phyloP scores from a whole-genome alignment of 2,329 filamentous ascomycete genomes.

The Fusarium concolor region DNA sequence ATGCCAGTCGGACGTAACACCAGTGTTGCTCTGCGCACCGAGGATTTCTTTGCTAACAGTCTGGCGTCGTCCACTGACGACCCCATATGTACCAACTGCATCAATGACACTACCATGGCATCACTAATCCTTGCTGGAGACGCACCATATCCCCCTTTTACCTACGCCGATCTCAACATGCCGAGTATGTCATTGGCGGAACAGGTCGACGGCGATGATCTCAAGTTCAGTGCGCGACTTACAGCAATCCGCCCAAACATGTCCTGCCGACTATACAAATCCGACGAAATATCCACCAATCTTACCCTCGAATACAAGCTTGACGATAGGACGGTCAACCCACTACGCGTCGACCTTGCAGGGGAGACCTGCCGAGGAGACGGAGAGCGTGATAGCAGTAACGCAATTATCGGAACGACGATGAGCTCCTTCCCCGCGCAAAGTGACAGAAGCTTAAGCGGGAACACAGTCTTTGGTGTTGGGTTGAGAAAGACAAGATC shows the following conservation, averaged over 20 bases:
- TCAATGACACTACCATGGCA: slow-evolving; percentile 48
- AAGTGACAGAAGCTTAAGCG: background rate
- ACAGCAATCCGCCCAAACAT: slow-evolving; percentile 51
- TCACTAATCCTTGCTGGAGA: slow-evolving; percentile 52
- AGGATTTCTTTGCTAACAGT: slow-evolving; percentile 50
- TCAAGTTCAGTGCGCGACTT: slow-evolving; percentile 43
- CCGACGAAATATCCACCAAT: slow-evolving; percentile 42
- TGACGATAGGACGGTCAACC: slow-evolving; percentile 32
- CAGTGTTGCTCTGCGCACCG: slow-evolving; percentile 40
- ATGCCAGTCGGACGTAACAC: slow-evolving; percentile 42
- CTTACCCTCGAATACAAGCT: slow-evolving; percentile 37
- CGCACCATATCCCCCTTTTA: slow-evolving; percentile 52
- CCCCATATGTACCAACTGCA: slow-evolving; percentile 41
- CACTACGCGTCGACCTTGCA: slow-evolving; percentile 38
- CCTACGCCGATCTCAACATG: slow-evolving; percentile 49
- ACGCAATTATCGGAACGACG: slow-evolving; percentile 36
- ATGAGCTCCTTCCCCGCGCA: background rate
- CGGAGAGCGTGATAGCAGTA: slow-evolving; percentile 14
- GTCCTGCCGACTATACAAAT: slow-evolving; percentile 37
- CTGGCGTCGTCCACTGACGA: slow-evolving; percentile 39
- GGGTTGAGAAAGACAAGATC: slow-evolving; percentile 34
- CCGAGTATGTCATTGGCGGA: slow-evolving; percentile 41
- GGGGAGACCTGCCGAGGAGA: slow-evolving; percentile 38
- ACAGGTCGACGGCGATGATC: slow-evolving; percentile 4
- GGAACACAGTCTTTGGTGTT: slow-evolving; percentile 33